Percentiles rank a stretch among this genome's conserved stretches.
These are phyloP conservation scores for Bacidia rubella DNA, from an alignment of 495 filamentous ascomycete species.

Conservation along the genomic window DNA sequence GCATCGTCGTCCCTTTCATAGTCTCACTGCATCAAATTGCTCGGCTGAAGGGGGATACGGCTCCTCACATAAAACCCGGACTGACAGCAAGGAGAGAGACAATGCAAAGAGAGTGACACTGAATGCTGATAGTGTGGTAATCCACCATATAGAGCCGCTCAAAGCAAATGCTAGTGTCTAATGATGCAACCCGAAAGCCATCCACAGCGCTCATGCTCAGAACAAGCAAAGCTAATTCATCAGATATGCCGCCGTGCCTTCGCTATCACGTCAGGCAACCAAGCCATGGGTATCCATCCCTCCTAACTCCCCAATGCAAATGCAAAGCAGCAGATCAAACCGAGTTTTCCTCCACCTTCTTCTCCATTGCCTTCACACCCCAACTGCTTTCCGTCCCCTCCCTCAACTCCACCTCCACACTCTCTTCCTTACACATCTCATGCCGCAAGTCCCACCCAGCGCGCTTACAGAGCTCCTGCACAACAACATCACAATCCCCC, in stretches of 20 bases:
- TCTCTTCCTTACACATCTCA: conserved; percentile 65
- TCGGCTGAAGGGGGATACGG: no score
- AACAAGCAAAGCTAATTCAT: no score
- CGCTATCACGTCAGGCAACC: no score
- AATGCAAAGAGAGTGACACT: no score
- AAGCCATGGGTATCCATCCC: neutral
- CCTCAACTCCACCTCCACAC: conserved; percentile 40
- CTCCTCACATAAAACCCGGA: no score
- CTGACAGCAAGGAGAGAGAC: no score
- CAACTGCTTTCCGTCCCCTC: conserved; percentile 57
- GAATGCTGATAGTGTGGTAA: no score
- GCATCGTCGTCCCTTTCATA: no score
- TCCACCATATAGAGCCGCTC: no score
- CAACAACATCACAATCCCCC: conserved; percentile 85
- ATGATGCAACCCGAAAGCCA: neutral
- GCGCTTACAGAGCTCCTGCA: conserved; percentile 74
- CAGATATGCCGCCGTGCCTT: no score
- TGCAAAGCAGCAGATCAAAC: neutral
- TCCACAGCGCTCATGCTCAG: neutral
- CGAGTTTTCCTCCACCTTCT: neutral
- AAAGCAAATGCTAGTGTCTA: no score
- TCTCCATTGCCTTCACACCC: conserved; percentile 34
- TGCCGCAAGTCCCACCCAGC: conserved; percentile 83
- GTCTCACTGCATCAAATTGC: no score
- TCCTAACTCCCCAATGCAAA: neutral